Conservation (phyloP, 371 early-diverging fungal species). For the Dichotomocladium elegans region DNA sequence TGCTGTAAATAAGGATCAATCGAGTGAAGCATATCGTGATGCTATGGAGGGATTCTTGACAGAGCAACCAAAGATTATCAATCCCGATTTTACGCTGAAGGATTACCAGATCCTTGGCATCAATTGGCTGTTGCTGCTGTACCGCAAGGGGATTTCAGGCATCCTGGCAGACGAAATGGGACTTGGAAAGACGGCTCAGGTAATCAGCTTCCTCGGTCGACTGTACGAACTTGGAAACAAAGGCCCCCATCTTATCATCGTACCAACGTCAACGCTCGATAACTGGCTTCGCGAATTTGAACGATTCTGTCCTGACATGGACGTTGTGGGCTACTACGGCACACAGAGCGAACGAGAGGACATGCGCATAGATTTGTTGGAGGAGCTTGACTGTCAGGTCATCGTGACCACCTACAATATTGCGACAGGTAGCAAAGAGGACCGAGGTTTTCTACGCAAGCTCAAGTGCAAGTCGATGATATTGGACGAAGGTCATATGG, state of each 20-base stretch:
- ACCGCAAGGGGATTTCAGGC: constrained; percentile 75
- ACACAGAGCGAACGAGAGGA: constrained; percentile 60
- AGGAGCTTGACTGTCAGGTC: constrained; percentile 34
- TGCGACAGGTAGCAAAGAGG: constrained; percentile 70
- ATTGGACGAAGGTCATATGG: constrained; percentile 96
- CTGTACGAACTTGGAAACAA: constrained; percentile 52
- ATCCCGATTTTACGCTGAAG: constrained; percentile 61
- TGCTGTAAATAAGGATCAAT: constrained; percentile 9
- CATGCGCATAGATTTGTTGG: constrained; percentile 42
- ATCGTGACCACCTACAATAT: constrained; percentile 74
- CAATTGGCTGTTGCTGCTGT: constrained; percentile 87
- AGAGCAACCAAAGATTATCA: constrained; percentile 57
- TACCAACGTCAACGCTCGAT: constrained; percentile 84
- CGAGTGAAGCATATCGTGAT: constrained; percentile 17
- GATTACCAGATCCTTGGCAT: constrained; percentile 94
- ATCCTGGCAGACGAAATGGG: constrained; percentile 97
- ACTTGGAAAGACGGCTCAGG: constrained; percentile 97
- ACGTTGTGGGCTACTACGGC: constrained; percentile 73
- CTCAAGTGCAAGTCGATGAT: constrained; percentile 63
- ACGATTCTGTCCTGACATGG: constrained; percentile 67
- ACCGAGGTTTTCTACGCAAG: constrained; percentile 68
- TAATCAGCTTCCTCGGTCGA: constrained; percentile 80
- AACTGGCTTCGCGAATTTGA: constrained; percentile 90
- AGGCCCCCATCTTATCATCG: constrained; percentile 83
- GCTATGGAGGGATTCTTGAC: constrained; percentile 45